Evolutionary conservation across 1,284 basidiomycete genomes (phyloP).

Genomic region (Gymnopus androsaceus): DNA sequence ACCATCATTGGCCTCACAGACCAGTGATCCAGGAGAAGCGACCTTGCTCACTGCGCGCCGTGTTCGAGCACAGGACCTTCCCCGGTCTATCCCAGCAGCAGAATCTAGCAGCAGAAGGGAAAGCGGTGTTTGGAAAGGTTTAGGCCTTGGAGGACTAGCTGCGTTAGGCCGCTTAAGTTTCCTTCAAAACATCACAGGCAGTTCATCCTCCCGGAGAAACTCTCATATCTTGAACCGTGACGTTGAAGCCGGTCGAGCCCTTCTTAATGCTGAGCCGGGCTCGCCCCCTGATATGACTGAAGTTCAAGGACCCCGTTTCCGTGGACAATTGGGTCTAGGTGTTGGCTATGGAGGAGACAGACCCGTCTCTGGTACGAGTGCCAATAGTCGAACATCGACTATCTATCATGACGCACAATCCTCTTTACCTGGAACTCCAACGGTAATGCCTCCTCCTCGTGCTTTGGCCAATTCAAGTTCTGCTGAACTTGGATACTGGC

Average conservation of each 20-base stretch:
- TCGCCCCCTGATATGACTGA: conserved; percentile 12
- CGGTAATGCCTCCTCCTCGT: conserved; percentile 43
- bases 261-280: conserved; percentile 24
- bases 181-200: conserved; percentile 41
- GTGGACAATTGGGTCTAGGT: conserved; percentile 28
- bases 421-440: conserved; percentile 47
- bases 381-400: conserved; percentile 50
- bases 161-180: conserved; percentile 53
- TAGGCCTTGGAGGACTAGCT: conserved; percentile 48
- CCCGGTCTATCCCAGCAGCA: conserved; percentile 21
- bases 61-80: conserved; percentile 52
- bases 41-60: conserved; percentile 61
- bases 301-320: conserved; percentile 5
- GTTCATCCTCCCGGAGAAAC: conserved; percentile 35
- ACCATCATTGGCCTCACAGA: conserved; percentile 26
- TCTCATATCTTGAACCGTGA: conserved; percentile 44
- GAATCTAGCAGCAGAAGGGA: conserved; percentile 9
- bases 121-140: conserved; percentile 30
- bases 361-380: conserved; percentile 58
- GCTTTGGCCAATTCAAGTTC: conserved; percentile 40
- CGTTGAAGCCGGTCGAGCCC: conserved; percentile 40
- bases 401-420: conserved; percentile 62
- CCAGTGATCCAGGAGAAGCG: conserved; percentile 46
- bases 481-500: conserved; percentile 16
- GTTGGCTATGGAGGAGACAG: conserved; percentile 42